phyloP scores from a whole-genome alignment of 495 filamentous ascomycete genomes.

The Darksidea phi region DNA sequence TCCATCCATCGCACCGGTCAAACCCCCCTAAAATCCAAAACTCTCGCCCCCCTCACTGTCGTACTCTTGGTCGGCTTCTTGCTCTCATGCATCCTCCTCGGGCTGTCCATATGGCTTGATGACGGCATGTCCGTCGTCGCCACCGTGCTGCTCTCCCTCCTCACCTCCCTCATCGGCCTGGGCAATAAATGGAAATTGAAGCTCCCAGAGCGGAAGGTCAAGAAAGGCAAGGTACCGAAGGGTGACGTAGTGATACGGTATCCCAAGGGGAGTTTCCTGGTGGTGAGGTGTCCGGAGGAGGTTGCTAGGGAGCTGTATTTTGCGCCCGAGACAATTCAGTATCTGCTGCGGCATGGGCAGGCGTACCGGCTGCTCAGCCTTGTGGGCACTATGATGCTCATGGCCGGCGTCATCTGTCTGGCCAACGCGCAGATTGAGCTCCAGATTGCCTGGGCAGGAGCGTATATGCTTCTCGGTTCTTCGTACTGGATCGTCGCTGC shows the following conservation, averaged over 20 bases:
- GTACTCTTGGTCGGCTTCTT: conserved; percentile 45
- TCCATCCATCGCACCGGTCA: conserved; percentile 37
- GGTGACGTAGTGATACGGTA: conserved; percentile 47
- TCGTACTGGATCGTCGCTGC: conserved; percentile 51
- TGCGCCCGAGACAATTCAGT: conserved; percentile 48
- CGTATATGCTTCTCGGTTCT: conserved; percentile 49
- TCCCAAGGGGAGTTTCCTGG: conserved; percentile 43
- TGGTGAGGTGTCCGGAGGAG: conserved; percentile 44
- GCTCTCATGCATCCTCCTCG: conserved; percentile 42
- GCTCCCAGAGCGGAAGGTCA: conserved; percentile 33
- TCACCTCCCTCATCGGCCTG: conserved; percentile 48
- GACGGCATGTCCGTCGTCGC: conserved; percentile 50
- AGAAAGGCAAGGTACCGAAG: conserved; percentile 15
- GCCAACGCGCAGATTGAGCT: conserved; percentile 45
- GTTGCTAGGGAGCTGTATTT: conserved; percentile 46
- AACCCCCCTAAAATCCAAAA: conserved; percentile 38
- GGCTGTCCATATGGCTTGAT: conserved; percentile 38
- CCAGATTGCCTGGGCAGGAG: conserved; percentile 47
- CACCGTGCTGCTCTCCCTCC: conserved; percentile 46
- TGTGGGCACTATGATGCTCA: conserved; percentile 49
- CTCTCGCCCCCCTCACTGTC: conserved; percentile 42
- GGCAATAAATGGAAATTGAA: conserved; percentile 47
- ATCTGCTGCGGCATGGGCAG: conserved; percentile 38
- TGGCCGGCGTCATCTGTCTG: conserved; percentile 50
- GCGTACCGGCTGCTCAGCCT: conserved; percentile 47